Conservation (phyloP, 2,329 filamentous ascomycete species). For the Cordyceps javanica region DNA sequence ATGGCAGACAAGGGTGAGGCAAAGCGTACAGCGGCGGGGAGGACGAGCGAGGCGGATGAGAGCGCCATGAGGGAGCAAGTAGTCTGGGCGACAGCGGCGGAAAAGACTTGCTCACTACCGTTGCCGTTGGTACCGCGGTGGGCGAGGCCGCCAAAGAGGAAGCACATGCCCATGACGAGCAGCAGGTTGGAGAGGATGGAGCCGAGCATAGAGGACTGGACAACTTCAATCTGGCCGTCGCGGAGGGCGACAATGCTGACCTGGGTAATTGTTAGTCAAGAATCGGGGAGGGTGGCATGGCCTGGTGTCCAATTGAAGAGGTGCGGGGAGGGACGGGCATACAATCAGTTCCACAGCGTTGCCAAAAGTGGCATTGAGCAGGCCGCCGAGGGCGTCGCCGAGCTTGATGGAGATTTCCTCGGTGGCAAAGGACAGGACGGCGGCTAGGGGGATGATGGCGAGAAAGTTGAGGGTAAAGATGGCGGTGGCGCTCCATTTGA, state of each 20-base stretch:
- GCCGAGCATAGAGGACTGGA: constrained; percentile 96
- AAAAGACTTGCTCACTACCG: constrained; percentile 64
- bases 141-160: constrained; percentile 65
- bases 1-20: not conserved
- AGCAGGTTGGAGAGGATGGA: constrained; percentile 93
- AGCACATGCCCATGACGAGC: constrained; percentile 77
- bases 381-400: constrained; percentile 66
- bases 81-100: constrained; percentile 70
- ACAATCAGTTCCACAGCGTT: constrained; percentile 78
- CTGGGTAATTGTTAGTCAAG: constrained; percentile 38
- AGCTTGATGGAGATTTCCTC: constrained; percentile 69
- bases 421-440: constrained; percentile 69
- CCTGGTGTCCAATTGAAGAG: no score
- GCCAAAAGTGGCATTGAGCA: constrained; percentile 72
- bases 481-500: constrained; percentile 57
- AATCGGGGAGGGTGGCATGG: no score
- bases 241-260: constrained; percentile 87
- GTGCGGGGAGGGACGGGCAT: constrained; percentile 21
- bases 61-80: constrained; percentile 70
- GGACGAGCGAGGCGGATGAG: constrained; percentile 70
- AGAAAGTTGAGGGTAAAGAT: constrained; percentile 76
- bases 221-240: constrained; percentile 83
- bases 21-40: constrained; percentile 59
- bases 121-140: constrained; percentile 51
- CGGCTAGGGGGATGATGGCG: constrained; percentile 70